phyloP scores from a whole-genome alignment of 2,329 filamentous ascomycete species.

The Sclerotinia nivalis region DNA sequence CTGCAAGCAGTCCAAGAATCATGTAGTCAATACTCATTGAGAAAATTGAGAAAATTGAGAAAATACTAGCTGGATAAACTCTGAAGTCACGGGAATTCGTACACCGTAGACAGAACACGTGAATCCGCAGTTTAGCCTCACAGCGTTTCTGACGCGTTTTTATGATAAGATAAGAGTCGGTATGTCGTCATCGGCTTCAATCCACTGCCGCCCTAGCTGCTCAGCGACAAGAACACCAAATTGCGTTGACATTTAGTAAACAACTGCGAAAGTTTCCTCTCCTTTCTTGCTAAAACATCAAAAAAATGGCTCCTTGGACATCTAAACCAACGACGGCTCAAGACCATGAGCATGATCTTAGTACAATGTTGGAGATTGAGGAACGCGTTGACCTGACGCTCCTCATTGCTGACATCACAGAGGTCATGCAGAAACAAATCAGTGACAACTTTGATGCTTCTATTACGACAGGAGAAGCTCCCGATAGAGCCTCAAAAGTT shows the following conservation, averaged over 20 bases:
- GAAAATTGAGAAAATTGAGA: too few relatives aligned
- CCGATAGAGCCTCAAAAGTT: conserved; percentile 39
- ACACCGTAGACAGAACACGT: not conserved
- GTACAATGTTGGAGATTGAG: conserved; percentile 37
- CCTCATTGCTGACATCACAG: conserved; percentile 54
- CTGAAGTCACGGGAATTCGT: not conserved
- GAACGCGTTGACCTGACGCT: conserved; percentile 50
- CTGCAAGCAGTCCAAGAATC: too few relatives aligned
- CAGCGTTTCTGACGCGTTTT: not conserved
- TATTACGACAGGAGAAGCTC: conserved; percentile 31
- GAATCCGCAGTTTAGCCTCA: not conserved
- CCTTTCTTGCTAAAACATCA: not conserved
- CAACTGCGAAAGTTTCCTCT: not conserved
- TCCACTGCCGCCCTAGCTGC: not conserved
- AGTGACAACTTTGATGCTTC: conserved; percentile 52
- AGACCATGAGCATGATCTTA: conserved; percentile 37
- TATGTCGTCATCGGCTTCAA: conserved; percentile 22
- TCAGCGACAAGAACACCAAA: not conserved
- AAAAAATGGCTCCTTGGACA: conserved; percentile 32
- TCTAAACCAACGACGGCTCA: conserved; percentile 14
- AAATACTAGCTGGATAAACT: too few relatives aligned
- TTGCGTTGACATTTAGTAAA: not conserved
- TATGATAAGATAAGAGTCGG: conserved; percentile 15
- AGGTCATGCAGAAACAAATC: conserved; percentile 56
- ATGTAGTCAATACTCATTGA: too few relatives aligned